Conservation (phyloP, 805 yeast species). For the Sungouiozyma intestinalis region DNA sequence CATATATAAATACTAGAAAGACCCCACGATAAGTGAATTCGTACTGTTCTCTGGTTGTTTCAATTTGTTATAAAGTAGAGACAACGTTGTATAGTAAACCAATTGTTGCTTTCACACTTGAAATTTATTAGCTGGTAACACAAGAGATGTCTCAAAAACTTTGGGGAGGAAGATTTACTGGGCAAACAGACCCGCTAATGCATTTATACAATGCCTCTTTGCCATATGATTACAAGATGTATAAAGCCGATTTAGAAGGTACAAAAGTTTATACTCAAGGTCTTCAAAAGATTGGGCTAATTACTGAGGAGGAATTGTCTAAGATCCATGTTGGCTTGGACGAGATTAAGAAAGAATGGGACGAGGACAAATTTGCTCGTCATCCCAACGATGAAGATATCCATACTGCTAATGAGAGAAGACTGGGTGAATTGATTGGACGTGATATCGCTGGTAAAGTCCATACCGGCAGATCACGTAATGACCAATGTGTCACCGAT, state of each 20-base stretch:
- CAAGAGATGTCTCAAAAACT: constrained; percentile 44
- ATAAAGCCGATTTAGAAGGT: constrained; percentile 86
- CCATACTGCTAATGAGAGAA: constrained; percentile 97
- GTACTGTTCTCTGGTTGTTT: no score
- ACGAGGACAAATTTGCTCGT: constrained; percentile 41
- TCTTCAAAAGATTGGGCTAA: constrained; percentile 62
- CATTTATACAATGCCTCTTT: constrained; percentile 92
- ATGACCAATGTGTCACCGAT: constrained; percentile 98
- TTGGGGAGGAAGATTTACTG: constrained; percentile 99
- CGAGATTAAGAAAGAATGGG: constrained; percentile 74
- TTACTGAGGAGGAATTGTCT: constrained; percentile 59
- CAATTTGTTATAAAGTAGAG: no score
- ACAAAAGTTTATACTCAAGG: constrained; percentile 91
- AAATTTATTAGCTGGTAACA: no score
- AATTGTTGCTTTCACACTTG: no score
- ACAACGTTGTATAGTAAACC: no score
- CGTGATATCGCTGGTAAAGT: constrained; percentile 91
- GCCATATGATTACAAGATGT: constrained; percentile 94
- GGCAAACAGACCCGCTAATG: constrained; percentile 95
- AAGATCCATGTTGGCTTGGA: constrained; percentile 81
- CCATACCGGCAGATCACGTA: constrained; percentile 98
- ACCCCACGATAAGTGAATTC: no score
- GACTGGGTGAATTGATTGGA: constrained; percentile 94
- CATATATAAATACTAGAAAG: no score
- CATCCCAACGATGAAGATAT: constrained; percentile 75